Evolutionary conservation across 495 filamentous ascomycete species (phyloP).

Genomic region (Podospora appendiculata): DNA sequence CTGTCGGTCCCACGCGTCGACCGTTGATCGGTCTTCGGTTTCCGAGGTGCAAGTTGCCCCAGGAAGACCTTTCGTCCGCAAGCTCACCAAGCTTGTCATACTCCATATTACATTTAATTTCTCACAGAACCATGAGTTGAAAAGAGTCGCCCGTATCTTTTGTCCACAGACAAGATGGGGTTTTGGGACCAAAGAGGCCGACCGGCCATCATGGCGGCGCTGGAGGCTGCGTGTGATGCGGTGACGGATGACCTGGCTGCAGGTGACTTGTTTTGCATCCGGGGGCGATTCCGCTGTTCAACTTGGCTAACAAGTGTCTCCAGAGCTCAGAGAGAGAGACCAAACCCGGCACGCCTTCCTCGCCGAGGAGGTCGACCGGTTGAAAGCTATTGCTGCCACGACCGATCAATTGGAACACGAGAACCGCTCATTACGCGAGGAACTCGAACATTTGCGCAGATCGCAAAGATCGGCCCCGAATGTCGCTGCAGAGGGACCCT

Average conservation of each 20-base stretch:
- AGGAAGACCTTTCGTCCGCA: no score
- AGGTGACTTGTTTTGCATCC: slow-evolving; percentile 17
- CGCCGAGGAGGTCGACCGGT: slow-evolving; percentile 18
- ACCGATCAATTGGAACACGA: slow-evolving; percentile 24
- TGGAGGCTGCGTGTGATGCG: slow-evolving; percentile 30
- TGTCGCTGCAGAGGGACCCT: no score
- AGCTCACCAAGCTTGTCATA: no score
- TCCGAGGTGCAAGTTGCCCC: no score
- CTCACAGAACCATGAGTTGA: no score
- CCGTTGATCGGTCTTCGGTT: no score
- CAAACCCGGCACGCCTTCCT: slow-evolving; percentile 7
- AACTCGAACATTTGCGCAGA: slow-evolving; percentile 23
- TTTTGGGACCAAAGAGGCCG: slow-evolving; percentile 31
- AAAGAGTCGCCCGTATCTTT: not conserved
- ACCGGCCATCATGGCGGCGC: slow-evolving; percentile 30
- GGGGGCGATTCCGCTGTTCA: not conserved
- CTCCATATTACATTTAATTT: no score
- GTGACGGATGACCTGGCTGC: slow-evolving; percentile 26
- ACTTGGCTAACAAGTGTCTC: not conserved
- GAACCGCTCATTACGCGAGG: slow-evolving; percentile 23
- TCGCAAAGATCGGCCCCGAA: not conserved
- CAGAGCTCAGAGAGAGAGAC: slow-evolving; percentile 16
- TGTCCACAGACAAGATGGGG: slow-evolving; percentile 18
- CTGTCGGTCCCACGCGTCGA: no score
- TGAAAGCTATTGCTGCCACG: slow-evolving; percentile 17